These are phyloP conservation scores for Chlamydomonas reinhardtii DNA, from an alignment of 163 green algal genomes.

Conservation along the genomic window DNA sequence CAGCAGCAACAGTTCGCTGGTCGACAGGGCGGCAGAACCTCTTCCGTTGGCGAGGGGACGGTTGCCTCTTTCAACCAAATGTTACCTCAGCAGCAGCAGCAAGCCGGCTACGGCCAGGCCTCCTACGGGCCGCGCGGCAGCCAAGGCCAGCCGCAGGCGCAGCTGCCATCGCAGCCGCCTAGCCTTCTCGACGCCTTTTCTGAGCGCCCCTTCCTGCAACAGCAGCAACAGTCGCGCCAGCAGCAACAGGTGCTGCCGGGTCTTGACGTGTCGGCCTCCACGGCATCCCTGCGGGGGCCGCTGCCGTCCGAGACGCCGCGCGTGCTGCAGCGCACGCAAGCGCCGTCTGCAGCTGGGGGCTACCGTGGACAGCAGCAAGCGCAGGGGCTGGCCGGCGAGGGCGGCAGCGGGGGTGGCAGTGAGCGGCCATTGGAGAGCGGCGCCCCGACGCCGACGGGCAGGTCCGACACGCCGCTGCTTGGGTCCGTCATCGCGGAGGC, in stretches of 20 bases:
- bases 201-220: too few species aligned
- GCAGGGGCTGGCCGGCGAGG: neutral
- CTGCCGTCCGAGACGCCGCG: conserved; percentile 15
- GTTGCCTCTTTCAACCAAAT: neutral
- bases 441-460: conserved; percentile 4
- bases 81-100: neutral
- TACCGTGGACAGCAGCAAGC: neutral
- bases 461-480: conserved; percentile 31
- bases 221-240: too few species aligned
- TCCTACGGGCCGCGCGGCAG: too few species aligned
- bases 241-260: too few species aligned
- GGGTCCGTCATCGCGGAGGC: conserved; percentile 39
- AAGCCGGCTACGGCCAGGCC: neutral
- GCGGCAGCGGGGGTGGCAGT: too few species aligned
- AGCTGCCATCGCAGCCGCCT: too few species aligned
- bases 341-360: too few species aligned
- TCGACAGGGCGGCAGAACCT: too few species aligned
- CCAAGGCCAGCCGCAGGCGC: too few species aligned
- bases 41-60: neutral
- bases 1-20: too few species aligned
- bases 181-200: too few species aligned
- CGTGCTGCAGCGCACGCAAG: neutral
- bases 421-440: neutral
- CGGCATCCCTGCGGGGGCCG: neutral
- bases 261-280: neutral